Evolutionary conservation across 345 rosid species (phyloP).

Genomic region (Odontarrhena argentea): DNA sequence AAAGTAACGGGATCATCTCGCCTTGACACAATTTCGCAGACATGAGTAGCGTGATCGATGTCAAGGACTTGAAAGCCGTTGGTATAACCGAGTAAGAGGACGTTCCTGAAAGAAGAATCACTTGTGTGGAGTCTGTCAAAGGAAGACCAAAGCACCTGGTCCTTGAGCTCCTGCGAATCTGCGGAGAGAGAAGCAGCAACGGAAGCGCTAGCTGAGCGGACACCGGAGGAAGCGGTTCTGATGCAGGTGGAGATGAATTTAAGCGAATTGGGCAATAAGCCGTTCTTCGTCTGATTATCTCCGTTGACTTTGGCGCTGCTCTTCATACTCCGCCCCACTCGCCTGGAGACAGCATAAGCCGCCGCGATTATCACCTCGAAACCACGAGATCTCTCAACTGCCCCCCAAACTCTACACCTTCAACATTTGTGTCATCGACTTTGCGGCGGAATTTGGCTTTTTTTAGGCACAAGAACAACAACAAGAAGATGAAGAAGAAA

Average conservation of each 20-base stretch:
- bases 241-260: conserved; percentile 86
- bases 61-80: conserved; percentile 97
- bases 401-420: conserved; percentile 23
- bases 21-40: conserved; percentile 78
- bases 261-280: conserved; percentile 73
- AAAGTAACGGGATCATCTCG: conserved; percentile 87
- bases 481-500: conserved; percentile 38
- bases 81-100: conserved; percentile 84
- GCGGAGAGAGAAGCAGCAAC: conserved; percentile 82
- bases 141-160: conserved; percentile 91
- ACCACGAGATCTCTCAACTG: conserved; percentile 6
- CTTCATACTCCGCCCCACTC: conserved; percentile 52
- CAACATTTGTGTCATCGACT: conserved; percentile 25
- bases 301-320: conserved; percentile 45
- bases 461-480: conserved; percentile 41
- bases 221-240: conserved; percentile 93
- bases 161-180: conserved; percentile 59
- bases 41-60: conserved; percentile 76
- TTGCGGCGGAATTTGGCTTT: conserved; percentile 39
- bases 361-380: conserved; percentile 3
- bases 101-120: conserved; percentile 60
- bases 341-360: conserved; percentile 51
- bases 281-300: conserved; percentile 42
- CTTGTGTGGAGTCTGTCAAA: conserved; percentile 74
- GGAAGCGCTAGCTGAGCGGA: conserved; percentile 81